Conservation (phyloP, 257 asterid species). For the Rauvolfia tetraphylla region DNA sequence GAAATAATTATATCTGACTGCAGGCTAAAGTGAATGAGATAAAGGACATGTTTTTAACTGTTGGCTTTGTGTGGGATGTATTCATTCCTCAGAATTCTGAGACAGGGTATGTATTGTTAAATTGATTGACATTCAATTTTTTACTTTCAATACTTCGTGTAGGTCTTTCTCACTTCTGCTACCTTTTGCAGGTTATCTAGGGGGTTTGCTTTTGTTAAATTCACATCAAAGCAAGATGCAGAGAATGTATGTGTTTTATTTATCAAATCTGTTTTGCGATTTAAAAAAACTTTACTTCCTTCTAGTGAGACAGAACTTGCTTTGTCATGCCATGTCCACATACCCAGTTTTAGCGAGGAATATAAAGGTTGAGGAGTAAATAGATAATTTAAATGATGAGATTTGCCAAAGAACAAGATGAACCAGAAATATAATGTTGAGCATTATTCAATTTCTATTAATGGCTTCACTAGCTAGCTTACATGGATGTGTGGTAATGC, state of each 20-base stretch:
- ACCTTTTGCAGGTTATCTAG: conserved; percentile 56
- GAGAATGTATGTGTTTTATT: conserved; percentile 51
- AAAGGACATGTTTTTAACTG: conserved; percentile 64
- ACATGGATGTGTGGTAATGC: no score
- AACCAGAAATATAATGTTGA: background rate
- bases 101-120: conserved; percentile 50
- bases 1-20: conserved; percentile 23
- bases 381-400: background rate
- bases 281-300: background rate
- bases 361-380: background rate
- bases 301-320: background rate
- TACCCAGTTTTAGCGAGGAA: background rate
- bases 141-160: background rate
- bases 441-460: background rate
- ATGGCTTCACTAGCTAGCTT: background rate
- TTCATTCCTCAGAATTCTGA: conserved; percentile 76
- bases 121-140: background rate
- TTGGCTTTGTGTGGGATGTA: conserved; percentile 90
- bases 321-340: background rate
- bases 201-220: conserved; percentile 95
- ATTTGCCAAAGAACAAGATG: background rate
- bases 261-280: background rate
- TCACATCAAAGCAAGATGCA: conserved; percentile 82
- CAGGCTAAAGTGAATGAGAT: conserved; percentile 78
- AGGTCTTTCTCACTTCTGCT: conserved; percentile 15